Evolutionary conservation across 805 yeast genomes (phyloP), one percentile per base, ranked within the genome.

Genomic region (Lipomyces yamanashiensis): DNA sequence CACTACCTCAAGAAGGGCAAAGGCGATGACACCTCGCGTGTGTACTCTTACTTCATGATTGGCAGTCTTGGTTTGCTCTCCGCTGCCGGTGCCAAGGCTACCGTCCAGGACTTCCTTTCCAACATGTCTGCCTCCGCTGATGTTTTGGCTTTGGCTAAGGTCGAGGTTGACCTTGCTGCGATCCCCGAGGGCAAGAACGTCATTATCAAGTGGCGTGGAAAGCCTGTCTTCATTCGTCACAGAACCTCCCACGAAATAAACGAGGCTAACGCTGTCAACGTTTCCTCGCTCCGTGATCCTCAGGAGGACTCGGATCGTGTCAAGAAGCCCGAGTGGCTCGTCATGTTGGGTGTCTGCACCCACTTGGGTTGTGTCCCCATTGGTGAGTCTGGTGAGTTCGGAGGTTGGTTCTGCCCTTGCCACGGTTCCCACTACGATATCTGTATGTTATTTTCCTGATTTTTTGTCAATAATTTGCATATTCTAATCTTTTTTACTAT

Each of bases 321-420:
- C 71, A 83, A 90, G 82, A 89, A 88, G 79, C 98, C 99, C 71
- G 95, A 93, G 82, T 95, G 99, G 99, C 86, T 95, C 77, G 85
- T 95, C 79, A 95, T 95, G 99, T 80, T 95, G 82, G 99, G 99
- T 82, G 93, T 95, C 79, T 95, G 99, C 85, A 95, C 99, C 72
- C 99, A 95, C 80, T 87, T 95, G 84, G 99, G 99, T 80, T 95
- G 99, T 88, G 99, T 95, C 68, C 99, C 99, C 72, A 95, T 95
- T 76, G 99, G 99, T 78, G 98, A 95, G 83, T 88, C 98, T 71
- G 99, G 99, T 82, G 99, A 95, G 81, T 95, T 85, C 74, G 98
- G 98, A 79, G 99, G 99, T 79, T 95, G 99, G 99, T 95, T 95
- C 93, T 95, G 99, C 82, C 99, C 99, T 71, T 95, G 99, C 84